A percentile compares a stretch with the other conserved stretches of the same genome.
These are phyloP conservation scores for Wickerhamiella musiphila DNA, from an alignment of 805 yeast genomes.

Conservation along the genomic window DNA sequence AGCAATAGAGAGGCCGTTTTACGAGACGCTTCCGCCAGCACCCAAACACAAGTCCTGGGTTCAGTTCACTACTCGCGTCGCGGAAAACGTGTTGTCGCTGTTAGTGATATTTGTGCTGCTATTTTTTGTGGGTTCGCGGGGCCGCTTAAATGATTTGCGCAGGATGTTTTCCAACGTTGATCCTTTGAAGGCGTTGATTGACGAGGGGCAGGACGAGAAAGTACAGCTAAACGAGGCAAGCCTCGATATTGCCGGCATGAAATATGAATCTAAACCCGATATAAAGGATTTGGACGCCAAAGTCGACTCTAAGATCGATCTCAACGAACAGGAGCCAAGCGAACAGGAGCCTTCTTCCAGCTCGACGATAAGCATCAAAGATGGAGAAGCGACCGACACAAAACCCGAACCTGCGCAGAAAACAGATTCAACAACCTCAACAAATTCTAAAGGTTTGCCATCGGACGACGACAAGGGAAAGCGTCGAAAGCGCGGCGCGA, in stretches of 20 bases:
- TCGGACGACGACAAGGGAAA: constrained; percentile 18
- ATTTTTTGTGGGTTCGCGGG: constrained; percentile 6
- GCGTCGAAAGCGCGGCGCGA: constrained; percentile 64
- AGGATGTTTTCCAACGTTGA: constrained; percentile 6
- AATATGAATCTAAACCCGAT: not conserved
- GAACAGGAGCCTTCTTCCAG: not conserved
- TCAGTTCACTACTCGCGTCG: constrained; percentile 11
- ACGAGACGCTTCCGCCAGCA: constrained; percentile 1
- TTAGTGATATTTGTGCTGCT: constrained; percentile 15
- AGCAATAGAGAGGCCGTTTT: no score
- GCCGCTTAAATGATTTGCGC: no score
- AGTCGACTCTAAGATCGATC: not conserved
- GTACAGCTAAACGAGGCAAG: not conserved
- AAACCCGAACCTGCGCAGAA: not conserved
- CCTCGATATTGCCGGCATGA: not conserved
- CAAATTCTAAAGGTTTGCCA: not conserved
- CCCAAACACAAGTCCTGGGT: constrained; percentile 6
- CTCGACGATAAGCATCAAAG: not conserved
- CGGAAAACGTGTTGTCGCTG: constrained; percentile 28
- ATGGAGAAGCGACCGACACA: not conserved
- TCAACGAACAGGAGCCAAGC: not conserved
- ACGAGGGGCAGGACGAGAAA: constrained; percentile 1
- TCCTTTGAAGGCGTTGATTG: constrained; percentile 2
- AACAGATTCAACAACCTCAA: not conserved
- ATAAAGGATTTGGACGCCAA: not conserved